Conservation (phyloP, 2,329 filamentous ascomycete genomes). For the Exophiala sideris region DNA sequence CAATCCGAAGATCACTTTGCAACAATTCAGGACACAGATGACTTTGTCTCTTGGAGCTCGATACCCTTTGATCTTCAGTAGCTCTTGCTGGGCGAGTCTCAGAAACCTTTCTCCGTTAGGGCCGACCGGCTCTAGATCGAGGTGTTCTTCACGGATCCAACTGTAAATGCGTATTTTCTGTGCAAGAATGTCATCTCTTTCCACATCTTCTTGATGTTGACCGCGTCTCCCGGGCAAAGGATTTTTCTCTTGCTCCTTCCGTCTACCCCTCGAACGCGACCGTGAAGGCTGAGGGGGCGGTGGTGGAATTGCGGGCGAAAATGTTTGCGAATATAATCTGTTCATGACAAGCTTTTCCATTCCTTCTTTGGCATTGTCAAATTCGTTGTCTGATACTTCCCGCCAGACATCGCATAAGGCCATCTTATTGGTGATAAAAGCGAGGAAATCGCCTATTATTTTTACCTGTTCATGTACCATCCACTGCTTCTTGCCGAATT, state of each 20-base stretch:
- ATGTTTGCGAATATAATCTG: conserved; percentile 88
- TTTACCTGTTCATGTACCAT: conserved; percentile 99
- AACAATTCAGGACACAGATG: conserved; percentile 96
- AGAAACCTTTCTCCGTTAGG: conserved; percentile 87
- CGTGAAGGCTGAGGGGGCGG: conserved; percentile 66
- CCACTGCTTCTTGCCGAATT: conserved; percentile 98
- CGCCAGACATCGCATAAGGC: conserved; percentile 94
- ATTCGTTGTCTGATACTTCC: conserved; percentile 91
- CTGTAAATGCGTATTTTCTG: conserved; percentile 97
- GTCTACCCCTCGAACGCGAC: conserved; percentile 60
- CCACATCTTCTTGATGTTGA: conserved; percentile 97
- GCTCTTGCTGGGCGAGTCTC: conserved; percentile 84
- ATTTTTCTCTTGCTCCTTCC: conserved; percentile 64
- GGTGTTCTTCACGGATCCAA: conserved; percentile 88
- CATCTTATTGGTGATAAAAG: conserved; percentile 99
- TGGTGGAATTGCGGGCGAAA: conserved; percentile 86
- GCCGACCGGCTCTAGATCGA: conserved; percentile 82
- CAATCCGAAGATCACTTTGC: conserved; percentile 97
- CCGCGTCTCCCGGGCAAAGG: conserved; percentile 81
- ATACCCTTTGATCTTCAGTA: conserved; percentile 95
- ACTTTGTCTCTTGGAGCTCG: conserved; percentile 97
- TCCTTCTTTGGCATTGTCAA: conserved; percentile 95
- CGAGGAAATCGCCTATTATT: conserved; percentile 92
- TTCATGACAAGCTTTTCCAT: conserved; percentile 99
- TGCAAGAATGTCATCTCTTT: conserved; percentile 89